These are phyloP conservation scores for Salicornia ramosissima DNA, from an alignment of 148 eudicot species.

Conservation along the genomic window DNA sequence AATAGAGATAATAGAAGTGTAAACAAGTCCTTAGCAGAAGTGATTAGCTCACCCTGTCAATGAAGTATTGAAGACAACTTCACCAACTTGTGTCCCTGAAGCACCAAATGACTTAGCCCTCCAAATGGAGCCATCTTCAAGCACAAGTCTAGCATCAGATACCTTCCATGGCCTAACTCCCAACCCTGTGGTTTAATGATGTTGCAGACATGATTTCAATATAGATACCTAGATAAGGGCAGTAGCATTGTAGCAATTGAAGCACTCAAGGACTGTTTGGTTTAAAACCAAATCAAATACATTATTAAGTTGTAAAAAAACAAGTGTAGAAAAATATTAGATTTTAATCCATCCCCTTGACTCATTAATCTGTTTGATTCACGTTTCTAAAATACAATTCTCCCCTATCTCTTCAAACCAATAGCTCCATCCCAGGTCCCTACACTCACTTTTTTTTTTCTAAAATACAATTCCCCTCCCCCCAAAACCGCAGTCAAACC, in stretches of 20 bases:
- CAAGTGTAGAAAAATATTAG: no score
- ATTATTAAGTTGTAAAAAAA: no score
- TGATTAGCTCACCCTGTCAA: slow-evolving; percentile 64
- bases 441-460: no score
- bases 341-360: no score
- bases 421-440: no score
- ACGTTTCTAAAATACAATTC: background rate
- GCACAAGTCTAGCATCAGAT: slow-evolving; percentile 91
- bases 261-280: background rate
- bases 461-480: no score
- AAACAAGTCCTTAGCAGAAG: no score
- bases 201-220: background rate
- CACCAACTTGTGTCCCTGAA: slow-evolving; percentile 97
- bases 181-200: slow-evolving; percentile 28
- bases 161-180: slow-evolving; percentile 86
- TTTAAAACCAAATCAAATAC: no score
- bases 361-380: no score
- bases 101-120: slow-evolving; percentile 96
- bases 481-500: no score
- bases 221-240: background rate
- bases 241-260: background rate
- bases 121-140: slow-evolving; percentile 97
- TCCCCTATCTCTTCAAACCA: background rate
- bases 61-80: slow-evolving; percentile 96
- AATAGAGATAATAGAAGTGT: no score